Percentiles rank a stretch among this genome's conserved stretches.
Evolutionary conservation across 257 asterid genomes (phyloP).

Genomic region (Penstemon newberryi): DNA sequence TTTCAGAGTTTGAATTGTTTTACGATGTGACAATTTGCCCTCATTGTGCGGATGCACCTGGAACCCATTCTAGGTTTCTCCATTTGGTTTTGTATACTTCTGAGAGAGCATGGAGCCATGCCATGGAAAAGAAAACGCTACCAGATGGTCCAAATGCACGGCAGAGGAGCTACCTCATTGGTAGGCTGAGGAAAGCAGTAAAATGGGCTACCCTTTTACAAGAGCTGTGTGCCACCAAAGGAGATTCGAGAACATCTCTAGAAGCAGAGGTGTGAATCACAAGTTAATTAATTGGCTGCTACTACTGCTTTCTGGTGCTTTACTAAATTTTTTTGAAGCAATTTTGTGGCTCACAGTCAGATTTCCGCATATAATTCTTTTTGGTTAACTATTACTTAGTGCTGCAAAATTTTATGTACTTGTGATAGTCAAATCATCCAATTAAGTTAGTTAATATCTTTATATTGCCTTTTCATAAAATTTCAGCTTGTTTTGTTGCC

Average conservation of each 20-base stretch:
- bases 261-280: constrained; percentile 80
- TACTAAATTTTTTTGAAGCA: not conserved
- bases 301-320: constrained; percentile 11
- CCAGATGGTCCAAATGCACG: constrained; percentile 97
- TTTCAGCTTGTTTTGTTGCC: constrained; percentile 7
- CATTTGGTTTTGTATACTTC: constrained; percentile 82
- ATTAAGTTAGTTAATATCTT: constrained; percentile 3
- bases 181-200: constrained; percentile 94
- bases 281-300: constrained; percentile 19
- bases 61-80: constrained; percentile 63
- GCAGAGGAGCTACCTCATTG: constrained; percentile 85
- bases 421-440: constrained; percentile 19
- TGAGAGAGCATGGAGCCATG: constrained; percentile 99
- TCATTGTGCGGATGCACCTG: constrained; percentile 20
- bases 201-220: constrained; percentile 87
- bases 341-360: not conserved
- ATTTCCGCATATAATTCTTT: not conserved
- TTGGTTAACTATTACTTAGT: constrained; percentile 11
- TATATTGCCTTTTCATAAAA: constrained; percentile 2
- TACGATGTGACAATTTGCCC: constrained; percentile 2
- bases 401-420: constrained; percentile 10
- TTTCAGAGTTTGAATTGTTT: constrained; percentile 2
- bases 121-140: constrained; percentile 96
- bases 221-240: constrained; percentile 78
- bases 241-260: constrained; percentile 90